Evolutionary conservation across 441 rosid species (phyloP), one percentile per base, ranked within the genome.

Genomic region (Euphorbia celastroides): DNA sequence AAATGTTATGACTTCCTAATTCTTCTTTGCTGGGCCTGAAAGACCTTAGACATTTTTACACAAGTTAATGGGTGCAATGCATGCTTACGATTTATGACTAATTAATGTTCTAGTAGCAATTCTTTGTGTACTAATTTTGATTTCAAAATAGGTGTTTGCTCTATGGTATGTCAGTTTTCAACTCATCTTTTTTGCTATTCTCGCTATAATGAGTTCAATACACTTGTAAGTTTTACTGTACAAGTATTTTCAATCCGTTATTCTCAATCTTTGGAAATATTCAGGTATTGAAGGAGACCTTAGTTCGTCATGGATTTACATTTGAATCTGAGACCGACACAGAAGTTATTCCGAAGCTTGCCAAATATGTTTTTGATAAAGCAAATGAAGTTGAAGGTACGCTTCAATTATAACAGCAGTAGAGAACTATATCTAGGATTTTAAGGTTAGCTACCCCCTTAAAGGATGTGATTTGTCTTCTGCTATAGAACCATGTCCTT

Each of bases 321-420:
- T 92, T 92, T 75, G 89, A 86, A 62, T 92, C 96, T 60, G 97
- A 92, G 28, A 92, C 97, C 42, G 97, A 92, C 79, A 92, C 94
- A 7, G 96, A 92, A 88, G 97, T 92, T 58, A 92, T 92, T 77
- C 97, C 94, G 12, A 92, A 92, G 84, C 97, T 92, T 70, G 94
- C 96, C 65, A 92, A 92, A 74, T 92, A 78, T 75, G 90, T 92
- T 72, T 92, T 87, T 70, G 97, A 92, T 70, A 85, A 84, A 75
- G 93, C 93, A 67, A 84, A 75, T 75, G 96, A 87, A 77, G 88
- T 41, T 54, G 88, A 85, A 83, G 92, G 92, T 88, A 77, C 36
- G 59, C 66, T 57, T 58, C 65, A 63, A 57, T 9, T 55, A 13
- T 48, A 60, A 13, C 2, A 55, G 36, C 2, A 22, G 28, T 28